Evolutionary conservation across 306 rosid genomes (phyloP), one percentile per base, ranked within the genome.

Genomic region (Fragaria vesca): DNA sequence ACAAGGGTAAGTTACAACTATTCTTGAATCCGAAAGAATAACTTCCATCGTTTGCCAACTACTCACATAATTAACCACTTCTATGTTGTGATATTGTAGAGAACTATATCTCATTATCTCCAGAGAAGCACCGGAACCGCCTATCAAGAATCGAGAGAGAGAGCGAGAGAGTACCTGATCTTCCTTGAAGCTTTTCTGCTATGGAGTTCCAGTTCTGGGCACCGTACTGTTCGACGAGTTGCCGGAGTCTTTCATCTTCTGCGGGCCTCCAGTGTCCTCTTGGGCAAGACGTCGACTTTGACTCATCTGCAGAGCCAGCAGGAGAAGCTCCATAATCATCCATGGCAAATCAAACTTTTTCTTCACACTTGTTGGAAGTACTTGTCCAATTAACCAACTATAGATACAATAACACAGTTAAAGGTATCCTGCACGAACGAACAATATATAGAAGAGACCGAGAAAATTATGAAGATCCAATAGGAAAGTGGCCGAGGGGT

Each of bases 141-240:
- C 38, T 45, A 67, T 48, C 58, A n/a, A 12, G 18, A 46, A 6
- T 5, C 2, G 5, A 43, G 48, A 20, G 6, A 79, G 13, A 66
- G 67, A 71, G 68, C 28, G 4, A 38, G 18, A 47, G 61, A 12
- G 12, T 76, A 91, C 99, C 99, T 76, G 99, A 95, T 93, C 99
- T 89, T 81, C 99, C 99, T 86, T 88, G 97, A 73, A 95, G 97
- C 54, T 93, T 95, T 40, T 91, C 94, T 17, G 98, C 98, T 8
- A 95, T 95, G 7, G 98, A 93, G 63, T 95, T 95, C 99, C 99
- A 95, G 61, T 95, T 95, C 68, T 95, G 99, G 0, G 98, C 94
- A 45, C 98, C 99, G 36, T 82, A 91, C 77, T 91, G 91, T 80
- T 93, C 83, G 40, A 95, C 99, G 9, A 95, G 96, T 36, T 80